Conservation (phyloP, 768 basidiomycete genomes). For the Tylopilus plumbeoviolaceoides region DNA sequence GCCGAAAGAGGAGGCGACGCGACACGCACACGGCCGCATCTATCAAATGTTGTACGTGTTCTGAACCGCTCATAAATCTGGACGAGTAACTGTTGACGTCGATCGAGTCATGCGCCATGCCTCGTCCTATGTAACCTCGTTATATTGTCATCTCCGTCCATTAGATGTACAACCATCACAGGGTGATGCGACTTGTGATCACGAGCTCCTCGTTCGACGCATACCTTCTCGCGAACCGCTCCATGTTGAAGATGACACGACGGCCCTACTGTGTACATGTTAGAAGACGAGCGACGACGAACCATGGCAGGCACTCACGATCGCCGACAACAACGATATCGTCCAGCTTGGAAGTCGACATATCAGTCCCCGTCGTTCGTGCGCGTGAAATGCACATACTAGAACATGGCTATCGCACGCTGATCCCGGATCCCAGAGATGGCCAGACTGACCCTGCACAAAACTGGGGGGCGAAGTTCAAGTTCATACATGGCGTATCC, state of each 20-base stretch:
- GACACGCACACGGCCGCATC: too few species aligned
- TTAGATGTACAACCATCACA: not conserved
- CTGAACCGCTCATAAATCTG: too few species aligned
- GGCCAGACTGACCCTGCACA: not conserved
- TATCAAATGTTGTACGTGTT: too few species aligned
- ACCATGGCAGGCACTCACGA: slow-evolving; percentile 10
- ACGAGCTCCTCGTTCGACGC: slow-evolving; percentile 1
- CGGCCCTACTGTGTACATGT: slow-evolving; percentile 13
- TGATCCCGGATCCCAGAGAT: not conserved
- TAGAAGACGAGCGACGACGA: not conserved
- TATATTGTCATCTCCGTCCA: not conserved
- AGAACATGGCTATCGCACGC: not conserved
- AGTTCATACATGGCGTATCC: too few species aligned
- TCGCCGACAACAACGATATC: slow-evolving; percentile 9
- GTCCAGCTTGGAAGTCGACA: slow-evolving; percentile 9
- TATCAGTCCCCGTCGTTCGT: not conserved
- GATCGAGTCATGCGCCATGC: too few species aligned
- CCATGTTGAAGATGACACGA: slow-evolving; percentile 23
- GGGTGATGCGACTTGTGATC: slow-evolving; percentile 9
- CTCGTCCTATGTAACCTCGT: too few species aligned
- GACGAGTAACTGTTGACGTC: too few species aligned
- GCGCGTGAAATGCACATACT: slow-evolving; percentile 1
- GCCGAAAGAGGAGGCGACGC: too few species aligned
- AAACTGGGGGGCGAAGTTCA: slow-evolving; percentile 1
- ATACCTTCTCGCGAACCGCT: slow-evolving; percentile 8